Evolutionary conservation across 176 grass and related monocot genomes (phyloP).

Genomic region (Musa itinerans): DNA sequence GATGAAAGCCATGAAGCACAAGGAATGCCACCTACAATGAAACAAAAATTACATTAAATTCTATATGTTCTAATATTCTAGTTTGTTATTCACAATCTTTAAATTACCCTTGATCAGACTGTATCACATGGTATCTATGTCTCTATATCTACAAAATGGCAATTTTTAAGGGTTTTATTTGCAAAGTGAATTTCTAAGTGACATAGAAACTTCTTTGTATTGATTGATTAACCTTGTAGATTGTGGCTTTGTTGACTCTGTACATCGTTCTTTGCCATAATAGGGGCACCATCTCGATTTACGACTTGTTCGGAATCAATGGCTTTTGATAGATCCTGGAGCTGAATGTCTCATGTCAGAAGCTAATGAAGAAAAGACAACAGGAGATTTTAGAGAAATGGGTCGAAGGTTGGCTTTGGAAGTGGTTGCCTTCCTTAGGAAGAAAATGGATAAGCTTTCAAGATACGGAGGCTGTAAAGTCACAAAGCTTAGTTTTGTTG

Average conservation of each 20-base stretch:
- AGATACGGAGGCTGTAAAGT: conserved; percentile 61
- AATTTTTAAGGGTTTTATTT: no score
- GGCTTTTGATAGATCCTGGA: conserved; percentile 79
- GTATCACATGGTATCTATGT: no score
- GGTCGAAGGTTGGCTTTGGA: conserved; percentile 65
- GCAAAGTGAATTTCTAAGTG: no score
- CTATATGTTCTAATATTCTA: no score
- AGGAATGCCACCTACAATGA: no score
- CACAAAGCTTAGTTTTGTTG: conserved; percentile 74
- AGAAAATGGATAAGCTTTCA: conserved; percentile 50
- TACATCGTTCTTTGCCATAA: neutral
- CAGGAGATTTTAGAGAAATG: conserved; percentile 89
- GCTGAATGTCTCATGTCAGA: conserved; percentile 79
- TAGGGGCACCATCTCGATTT: conserved; percentile 91
- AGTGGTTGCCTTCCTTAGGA: conserved; percentile 54
- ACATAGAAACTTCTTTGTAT: neutral
- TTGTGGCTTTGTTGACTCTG: neutral
- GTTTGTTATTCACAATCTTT: no score
- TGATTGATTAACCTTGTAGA: neutral
- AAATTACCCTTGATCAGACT: no score
- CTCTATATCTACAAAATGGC: no score
- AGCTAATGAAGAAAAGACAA: conserved; percentile 82
- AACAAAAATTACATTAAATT: no score
- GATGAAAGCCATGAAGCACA: no score
- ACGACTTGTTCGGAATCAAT: conserved; percentile 77